Evolutionary conservation across 2,329 filamentous ascomycete species (phyloP).

Genomic region (Chaetomium sp.): DNA sequence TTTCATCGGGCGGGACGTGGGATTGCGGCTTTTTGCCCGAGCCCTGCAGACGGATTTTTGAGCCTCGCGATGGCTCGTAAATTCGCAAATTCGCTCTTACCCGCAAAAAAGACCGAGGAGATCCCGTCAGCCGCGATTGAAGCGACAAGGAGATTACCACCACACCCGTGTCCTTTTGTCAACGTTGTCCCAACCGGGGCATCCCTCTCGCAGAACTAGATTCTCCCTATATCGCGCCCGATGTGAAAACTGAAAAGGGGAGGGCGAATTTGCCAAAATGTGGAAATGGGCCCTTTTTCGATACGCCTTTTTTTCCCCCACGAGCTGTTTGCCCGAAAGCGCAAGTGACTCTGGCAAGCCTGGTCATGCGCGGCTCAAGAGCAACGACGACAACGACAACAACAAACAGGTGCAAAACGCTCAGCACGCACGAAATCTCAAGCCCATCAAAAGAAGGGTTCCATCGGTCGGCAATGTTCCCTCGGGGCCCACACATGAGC

Average conservation of each 20-base stretch:
- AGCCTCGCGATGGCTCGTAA: not conserved
- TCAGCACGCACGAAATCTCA: not conserved
- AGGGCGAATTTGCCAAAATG: not conserved
- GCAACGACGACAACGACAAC: not conserved
- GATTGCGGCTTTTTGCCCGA: too few species aligned
- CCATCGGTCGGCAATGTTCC: slow-evolving; percentile 4
- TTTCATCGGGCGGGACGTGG: too few species aligned
- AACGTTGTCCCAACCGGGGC: too few species aligned
- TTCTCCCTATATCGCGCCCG: too few species aligned
- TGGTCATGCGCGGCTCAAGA: not conserved
- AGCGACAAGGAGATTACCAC: not conserved
- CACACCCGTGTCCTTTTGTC: too few species aligned
- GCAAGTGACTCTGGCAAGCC: too few species aligned
- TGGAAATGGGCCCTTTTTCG: not conserved
- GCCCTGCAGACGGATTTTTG: not conserved
- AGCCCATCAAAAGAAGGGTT: not conserved
- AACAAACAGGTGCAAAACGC: not conserved
- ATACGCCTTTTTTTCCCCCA: too few species aligned
- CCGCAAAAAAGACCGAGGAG: slow-evolving; percentile 6
- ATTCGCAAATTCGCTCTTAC: not conserved
- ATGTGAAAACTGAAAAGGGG: not conserved
- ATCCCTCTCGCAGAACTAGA: too few species aligned
- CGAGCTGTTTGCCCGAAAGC: too few species aligned
- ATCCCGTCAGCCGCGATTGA: not conserved
- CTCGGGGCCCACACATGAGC: not conserved